Conservation (phyloP, 2,329 filamentous ascomycete genomes). For the Metarhizium album region DNA sequence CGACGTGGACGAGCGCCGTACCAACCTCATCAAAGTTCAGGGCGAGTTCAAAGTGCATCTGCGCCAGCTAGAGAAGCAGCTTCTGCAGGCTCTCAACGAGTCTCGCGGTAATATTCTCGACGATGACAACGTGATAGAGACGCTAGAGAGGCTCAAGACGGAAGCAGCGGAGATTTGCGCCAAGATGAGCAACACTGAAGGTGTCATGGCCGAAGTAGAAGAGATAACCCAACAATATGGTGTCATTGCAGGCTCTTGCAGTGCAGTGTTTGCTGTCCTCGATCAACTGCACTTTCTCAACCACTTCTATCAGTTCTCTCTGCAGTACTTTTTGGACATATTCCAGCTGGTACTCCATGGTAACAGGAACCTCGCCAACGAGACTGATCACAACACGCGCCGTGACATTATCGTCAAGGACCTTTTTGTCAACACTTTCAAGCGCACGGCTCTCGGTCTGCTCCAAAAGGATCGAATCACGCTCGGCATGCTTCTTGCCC, state of each 20-base stretch:
- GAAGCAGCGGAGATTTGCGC: constrained; percentile 91
- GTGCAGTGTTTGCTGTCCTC: constrained; percentile 90
- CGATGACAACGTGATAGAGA: constrained; percentile 96
- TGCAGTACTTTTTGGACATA: constrained; percentile 96
- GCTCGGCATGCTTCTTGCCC: constrained; percentile 85
- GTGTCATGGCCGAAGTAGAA: constrained; percentile 96
- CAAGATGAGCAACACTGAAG: constrained; percentile 95
- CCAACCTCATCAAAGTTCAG: constrained; percentile 96
- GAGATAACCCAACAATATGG: constrained; percentile 91
- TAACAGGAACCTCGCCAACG: constrained; percentile 60
- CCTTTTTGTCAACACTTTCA: constrained; percentile 83
- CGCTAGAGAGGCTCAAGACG: constrained; percentile 92
- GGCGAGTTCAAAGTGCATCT: constrained; percentile 99
- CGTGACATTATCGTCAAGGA: constrained; percentile 86
- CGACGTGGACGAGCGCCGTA: constrained; percentile 90
- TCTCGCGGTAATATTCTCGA: constrained; percentile 96
- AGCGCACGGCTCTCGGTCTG: constrained; percentile 84
- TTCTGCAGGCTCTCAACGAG: constrained; percentile 92
- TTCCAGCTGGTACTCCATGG: constrained; percentile 84
- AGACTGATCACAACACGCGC: constrained; percentile 65
- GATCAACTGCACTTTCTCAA: constrained; percentile 98
- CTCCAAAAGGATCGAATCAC: constrained; percentile 92
- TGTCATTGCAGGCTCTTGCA: constrained; percentile 87
- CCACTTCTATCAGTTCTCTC: constrained; percentile 98
- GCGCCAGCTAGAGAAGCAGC: constrained; percentile 84